Conservation (phyloP, 768 basidiomycete genomes). For the Russula ochroleuca region DNA sequence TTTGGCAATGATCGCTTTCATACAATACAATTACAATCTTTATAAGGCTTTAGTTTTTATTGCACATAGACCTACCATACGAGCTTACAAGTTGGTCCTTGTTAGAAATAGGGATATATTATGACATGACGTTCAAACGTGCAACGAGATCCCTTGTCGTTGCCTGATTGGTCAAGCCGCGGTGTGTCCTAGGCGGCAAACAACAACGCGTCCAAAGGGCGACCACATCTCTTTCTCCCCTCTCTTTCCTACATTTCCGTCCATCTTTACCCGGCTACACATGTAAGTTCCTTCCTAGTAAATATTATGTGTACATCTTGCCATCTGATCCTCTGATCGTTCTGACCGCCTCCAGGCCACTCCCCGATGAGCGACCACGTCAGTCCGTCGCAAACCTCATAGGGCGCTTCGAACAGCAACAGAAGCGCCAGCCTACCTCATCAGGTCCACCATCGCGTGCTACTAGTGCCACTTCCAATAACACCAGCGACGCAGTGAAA, state of each 20-base stretch:
- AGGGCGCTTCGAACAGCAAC: constrained; percentile 76
- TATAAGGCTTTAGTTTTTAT: not conserved
- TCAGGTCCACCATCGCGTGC: constrained; percentile 43
- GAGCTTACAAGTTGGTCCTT: not conserved
- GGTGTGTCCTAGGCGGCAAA: not conserved
- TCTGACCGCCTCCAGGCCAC: constrained; percentile 44
- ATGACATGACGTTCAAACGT: not conserved
- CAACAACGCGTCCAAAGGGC: not conserved
- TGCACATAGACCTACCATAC: constrained; percentile 1
- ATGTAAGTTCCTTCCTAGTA: constrained; percentile 11
- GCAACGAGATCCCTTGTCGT: not conserved
- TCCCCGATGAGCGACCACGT: constrained; percentile 85
- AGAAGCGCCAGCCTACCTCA: constrained; percentile 52
- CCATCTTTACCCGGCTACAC: not conserved
- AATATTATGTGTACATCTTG: not conserved
- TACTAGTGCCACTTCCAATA: constrained; percentile 63
- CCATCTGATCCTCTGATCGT: constrained; percentile 12
- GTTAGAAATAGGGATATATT: constrained; percentile 2
- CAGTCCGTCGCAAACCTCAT: constrained; percentile 88
- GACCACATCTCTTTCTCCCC: not conserved
- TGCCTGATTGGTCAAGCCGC: constrained; percentile 4
- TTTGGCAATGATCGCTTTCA: not conserved
- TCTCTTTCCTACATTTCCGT: not conserved
- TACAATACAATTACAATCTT: no score
- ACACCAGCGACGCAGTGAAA: constrained; percentile 57